Evolutionary conservation across 2,329 filamentous ascomycete species (phyloP).

Genomic region (Dendryphion nanum): DNA sequence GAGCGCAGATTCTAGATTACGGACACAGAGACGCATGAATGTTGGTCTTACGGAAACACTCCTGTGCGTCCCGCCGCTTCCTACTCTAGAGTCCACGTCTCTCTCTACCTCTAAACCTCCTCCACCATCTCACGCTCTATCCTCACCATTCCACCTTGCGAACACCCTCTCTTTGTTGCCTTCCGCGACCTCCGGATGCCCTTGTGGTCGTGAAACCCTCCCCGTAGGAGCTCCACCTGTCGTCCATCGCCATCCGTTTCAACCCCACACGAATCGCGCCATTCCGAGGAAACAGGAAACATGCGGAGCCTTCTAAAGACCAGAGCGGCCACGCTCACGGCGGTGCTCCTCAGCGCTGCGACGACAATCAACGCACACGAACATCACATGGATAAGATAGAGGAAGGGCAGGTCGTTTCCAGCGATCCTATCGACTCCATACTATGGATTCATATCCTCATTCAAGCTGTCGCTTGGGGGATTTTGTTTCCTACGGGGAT

Average conservation of each 20-base stretch:
- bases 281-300: constrained; percentile 3
- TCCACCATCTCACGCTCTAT: constrained; percentile 1
- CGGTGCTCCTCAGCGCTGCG: constrained; percentile 25
- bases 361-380: constrained; percentile 45
- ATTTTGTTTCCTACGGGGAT: constrained; percentile 92
- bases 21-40: constrained; percentile 9
- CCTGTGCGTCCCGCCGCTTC: too few relatives aligned
- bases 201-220: constrained; percentile 12
- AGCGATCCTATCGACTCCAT: constrained; percentile 57
- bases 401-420: constrained; percentile 38
- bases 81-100: too few relatives aligned
- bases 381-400: constrained; percentile 40
- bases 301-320: constrained; percentile 12
- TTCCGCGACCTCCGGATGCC: constrained; percentile 1
- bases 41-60: constrained; percentile 3
- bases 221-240: constrained; percentile 17
- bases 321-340: constrained; percentile 15
- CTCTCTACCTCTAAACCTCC: too few relatives aligned
- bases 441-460: constrained; percentile 90
- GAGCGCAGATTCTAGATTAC: constrained; percentile 1
- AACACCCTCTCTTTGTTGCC: background rate
- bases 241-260: constrained; percentile 4
- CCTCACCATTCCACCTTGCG: constrained; percentile 5
- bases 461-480: constrained; percentile 85
- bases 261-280: constrained; percentile 1